Base-by-base conservation (phyloP, 2,329 filamentous ascomycete genomes). In the Talaromyces piceae region DNA sequence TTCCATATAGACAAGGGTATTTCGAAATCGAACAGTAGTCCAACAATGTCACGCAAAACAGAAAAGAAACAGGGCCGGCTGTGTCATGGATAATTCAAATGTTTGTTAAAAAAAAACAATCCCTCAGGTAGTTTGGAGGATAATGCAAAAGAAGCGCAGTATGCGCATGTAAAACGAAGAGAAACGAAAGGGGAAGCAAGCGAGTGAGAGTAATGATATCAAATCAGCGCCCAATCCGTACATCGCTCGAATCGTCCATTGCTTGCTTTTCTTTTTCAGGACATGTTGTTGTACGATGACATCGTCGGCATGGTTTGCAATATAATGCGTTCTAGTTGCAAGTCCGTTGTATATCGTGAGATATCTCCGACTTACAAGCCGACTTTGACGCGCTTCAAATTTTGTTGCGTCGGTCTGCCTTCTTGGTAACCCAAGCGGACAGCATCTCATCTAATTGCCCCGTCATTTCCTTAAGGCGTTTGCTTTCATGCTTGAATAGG, bases 401-500 rank as follows among this genome's bases (percentile, higher is more conserved):
- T 47, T 41, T 47, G 47, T 39, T 63, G 41, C 52, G 52, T 46
- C 52, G 61, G 30, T 58, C 64, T 44, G 60, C 50, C 55, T 74
- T 74, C 54, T 71, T 74, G 46, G 73, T 68, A 57, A 95, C 76
- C 84, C 88, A 91, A 62, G 88, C 84, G 58, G 85, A 86, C 41
- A 95, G 79, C 80, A 95, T 83, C 18, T 87, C 82, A 71, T 98
- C 91, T 58, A 97, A 78, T 77, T 91, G 86, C 72, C 85, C 86
- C 53, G 88, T 91, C 70, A 98, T 91, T 65, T 93, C 88, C 48
- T 86, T 85, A 63, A 97, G 71, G 63, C 86, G 86, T 58, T 86
- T 87, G 63, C 89, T 91, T 69, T 95, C 88, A 64, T 95, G 88
- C 46, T 83, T 83, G 73, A 94, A 97, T 50, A 97, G 73, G 20